Evolutionary conservation across 2,329 filamentous ascomycete species (phyloP).

Genomic region (Talaromyces atroroseus): DNA sequence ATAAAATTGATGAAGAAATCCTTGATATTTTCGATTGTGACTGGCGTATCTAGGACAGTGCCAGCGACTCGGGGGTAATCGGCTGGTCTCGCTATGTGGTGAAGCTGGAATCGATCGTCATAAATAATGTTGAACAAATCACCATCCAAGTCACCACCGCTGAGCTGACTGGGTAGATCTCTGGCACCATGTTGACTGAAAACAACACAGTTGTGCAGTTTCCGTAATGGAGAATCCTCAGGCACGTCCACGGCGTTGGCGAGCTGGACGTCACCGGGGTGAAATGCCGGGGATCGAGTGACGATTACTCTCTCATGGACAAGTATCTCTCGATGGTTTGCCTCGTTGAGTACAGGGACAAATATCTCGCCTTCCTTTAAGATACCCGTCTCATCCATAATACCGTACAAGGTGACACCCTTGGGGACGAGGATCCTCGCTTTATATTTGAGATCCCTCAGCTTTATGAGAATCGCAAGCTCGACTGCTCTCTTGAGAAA

Average conservation of each 20-base stretch:
- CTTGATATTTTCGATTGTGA: slow-evolving; percentile 63
- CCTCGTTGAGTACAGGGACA: slow-evolving; percentile 50
- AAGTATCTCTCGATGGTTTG: slow-evolving; percentile 25
- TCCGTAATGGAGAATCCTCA: slow-evolving; percentile 52
- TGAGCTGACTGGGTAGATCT: slow-evolving; percentile 72
- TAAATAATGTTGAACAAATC: slow-evolving; percentile 78
- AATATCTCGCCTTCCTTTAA: slow-evolving; percentile 65
- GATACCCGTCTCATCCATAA: slow-evolving; percentile 74
- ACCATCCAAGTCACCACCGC: slow-evolving; percentile 78
- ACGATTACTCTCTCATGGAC: slow-evolving; percentile 51
- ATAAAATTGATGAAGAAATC: slow-evolving; percentile 78
- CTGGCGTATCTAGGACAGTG: slow-evolving; percentile 54
- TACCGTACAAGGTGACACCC: slow-evolving; percentile 71
- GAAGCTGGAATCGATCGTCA: slow-evolving; percentile 52
- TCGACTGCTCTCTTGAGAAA: slow-evolving; percentile 70
- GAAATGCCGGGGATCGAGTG: slow-evolving; percentile 73
- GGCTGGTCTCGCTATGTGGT: slow-evolving; percentile 51
- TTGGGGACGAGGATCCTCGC: slow-evolving; percentile 65
- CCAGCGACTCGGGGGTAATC: slow-evolving; percentile 61
- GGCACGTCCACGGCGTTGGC: slow-evolving; percentile 58
- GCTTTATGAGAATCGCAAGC: slow-evolving; percentile 61
- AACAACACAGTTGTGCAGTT: slow-evolving; percentile 67
- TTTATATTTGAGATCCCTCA: slow-evolving; percentile 72
- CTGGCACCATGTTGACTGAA: slow-evolving; percentile 67
- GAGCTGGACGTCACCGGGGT: slow-evolving; percentile 73